Conservation (phyloP, 1,284 basidiomycete species). For the Marasmius fiardii region DNA sequence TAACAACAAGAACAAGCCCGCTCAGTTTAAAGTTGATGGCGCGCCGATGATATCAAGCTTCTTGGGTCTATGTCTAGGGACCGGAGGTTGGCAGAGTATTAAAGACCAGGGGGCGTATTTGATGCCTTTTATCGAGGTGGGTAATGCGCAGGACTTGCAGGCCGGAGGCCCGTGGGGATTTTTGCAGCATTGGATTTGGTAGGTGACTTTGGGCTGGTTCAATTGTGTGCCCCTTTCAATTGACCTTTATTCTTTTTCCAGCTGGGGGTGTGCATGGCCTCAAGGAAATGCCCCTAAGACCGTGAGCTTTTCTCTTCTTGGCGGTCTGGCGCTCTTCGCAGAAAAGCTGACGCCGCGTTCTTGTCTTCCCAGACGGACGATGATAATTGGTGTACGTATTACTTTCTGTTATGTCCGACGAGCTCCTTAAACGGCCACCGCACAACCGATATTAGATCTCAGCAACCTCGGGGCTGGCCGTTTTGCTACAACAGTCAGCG, state of each 20-base stretch:
- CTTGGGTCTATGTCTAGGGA: constrained; percentile 35
- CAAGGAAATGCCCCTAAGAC: constrained; percentile 34
- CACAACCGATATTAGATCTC: constrained; percentile 27
- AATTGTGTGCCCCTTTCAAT: neutral
- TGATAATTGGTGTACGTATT: constrained; percentile 32
- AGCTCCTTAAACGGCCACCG: neutral
- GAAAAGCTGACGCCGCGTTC: constrained; percentile 11
- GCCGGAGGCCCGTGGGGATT: constrained; percentile 23
- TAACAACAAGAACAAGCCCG: constrained; percentile 29
- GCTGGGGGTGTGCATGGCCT: constrained; percentile 47
- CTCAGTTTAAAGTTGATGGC: constrained; percentile 37
- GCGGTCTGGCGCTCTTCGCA: neutral
- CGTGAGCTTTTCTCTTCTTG: constrained; percentile 22
- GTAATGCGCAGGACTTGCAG: constrained; percentile 31
- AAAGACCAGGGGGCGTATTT: constrained; percentile 35
- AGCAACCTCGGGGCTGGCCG: constrained; percentile 33
- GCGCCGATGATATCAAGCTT: constrained; percentile 39
- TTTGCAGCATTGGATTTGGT: constrained; percentile 46
- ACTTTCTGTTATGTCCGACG: neutral
- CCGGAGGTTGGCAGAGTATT: constrained; percentile 34
- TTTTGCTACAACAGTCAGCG: constrained; percentile 37
- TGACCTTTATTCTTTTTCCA: constrained; percentile 13
- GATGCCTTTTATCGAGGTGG: constrained; percentile 42
- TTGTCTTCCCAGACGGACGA: constrained; percentile 26
- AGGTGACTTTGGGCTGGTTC: constrained; percentile 12